phyloP scores from a whole-genome alignment of 352 stramenopile species.

The Phytophthora hybrid region DNA sequence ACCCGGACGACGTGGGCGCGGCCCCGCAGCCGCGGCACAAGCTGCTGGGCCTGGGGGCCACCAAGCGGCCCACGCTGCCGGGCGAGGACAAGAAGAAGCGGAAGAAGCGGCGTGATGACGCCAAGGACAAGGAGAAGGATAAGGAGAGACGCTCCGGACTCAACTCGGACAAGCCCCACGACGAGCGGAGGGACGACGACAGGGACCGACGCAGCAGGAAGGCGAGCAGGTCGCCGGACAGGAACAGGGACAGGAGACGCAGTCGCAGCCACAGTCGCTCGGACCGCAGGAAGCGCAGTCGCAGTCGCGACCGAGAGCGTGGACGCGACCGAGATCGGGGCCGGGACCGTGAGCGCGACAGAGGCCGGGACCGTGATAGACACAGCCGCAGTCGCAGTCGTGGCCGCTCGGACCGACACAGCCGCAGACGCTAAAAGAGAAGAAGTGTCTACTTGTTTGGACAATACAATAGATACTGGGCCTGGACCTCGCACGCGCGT shows the following conservation, averaged over 20 bases:
- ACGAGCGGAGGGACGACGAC: not conserved
- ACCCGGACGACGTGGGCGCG: slow-evolving; percentile 51
- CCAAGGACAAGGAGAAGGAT: slow-evolving; percentile 13
- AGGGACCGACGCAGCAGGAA: slow-evolving; percentile 4
- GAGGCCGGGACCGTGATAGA: slow-evolving; percentile 13
- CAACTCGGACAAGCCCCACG: slow-evolving; percentile 16
- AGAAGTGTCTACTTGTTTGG: slow-evolving; percentile 14
- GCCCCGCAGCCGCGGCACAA: slow-evolving; percentile 88
- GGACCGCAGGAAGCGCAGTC: no score
- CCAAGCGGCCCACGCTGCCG: slow-evolving; percentile 63
- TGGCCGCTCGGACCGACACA: slow-evolving; percentile 29
- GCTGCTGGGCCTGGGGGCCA: slow-evolving; percentile 93
- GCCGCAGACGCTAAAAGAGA: slow-evolving; percentile 30
- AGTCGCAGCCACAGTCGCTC: slow-evolving; percentile 3
- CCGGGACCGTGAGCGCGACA: slow-evolving; percentile 19
- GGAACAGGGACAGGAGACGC: slow-evolving; percentile 6
- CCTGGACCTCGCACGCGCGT: slow-evolving; percentile 8
- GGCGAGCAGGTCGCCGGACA: no score
- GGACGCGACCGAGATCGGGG: not conserved
- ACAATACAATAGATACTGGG: slow-evolving; percentile 30
- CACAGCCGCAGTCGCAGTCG: slow-evolving; percentile 1
- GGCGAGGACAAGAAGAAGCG: slow-evolving; percentile 56
- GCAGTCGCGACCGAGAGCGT: no score
- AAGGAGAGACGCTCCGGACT: slow-evolving; percentile 12
- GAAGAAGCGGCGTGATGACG: slow-evolving; percentile 33